Evolutionary conservation across 1,284 basidiomycete genomes (phyloP).

Genomic region (Polyporus tsugae): DNA sequence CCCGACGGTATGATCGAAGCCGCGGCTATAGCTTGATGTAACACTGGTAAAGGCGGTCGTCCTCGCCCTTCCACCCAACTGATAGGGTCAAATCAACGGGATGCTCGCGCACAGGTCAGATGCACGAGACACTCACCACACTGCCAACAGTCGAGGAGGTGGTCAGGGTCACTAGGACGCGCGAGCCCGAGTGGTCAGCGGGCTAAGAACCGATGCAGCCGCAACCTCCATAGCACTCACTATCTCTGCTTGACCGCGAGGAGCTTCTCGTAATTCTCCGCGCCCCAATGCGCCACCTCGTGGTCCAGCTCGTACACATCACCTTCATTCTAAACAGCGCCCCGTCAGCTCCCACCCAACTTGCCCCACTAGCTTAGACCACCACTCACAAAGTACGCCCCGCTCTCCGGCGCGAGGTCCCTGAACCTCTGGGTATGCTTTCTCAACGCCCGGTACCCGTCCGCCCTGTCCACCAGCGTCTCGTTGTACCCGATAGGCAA

Average conservation of each 20-base stretch:
- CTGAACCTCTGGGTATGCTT: conserved; percentile 50
- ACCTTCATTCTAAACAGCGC: conserved; percentile 56
- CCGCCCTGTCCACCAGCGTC: conserved; percentile 46
- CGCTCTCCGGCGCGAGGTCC: conserved; percentile 54
- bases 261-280: conserved; percentile 53
- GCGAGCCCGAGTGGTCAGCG: conserved; percentile 7
- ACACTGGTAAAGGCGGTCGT: conserved; percentile 35
- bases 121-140: conserved; percentile 52
- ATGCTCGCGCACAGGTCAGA: background rate
- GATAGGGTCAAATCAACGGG: background rate
- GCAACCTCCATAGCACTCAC: conserved; percentile 44
- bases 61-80: conserved; percentile 39
- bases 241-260: conserved; percentile 63
- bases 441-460: conserved; percentile 45
- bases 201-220: background rate
- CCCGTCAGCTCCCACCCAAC: conserved; percentile 4
- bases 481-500: conserved; percentile 50
- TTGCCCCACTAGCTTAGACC: background rate
- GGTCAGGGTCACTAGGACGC: conserved; percentile 55
- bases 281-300: conserved; percentile 61
- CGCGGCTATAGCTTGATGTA: conserved; percentile 28
- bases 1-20: background rate
- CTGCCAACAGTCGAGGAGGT: conserved; percentile 68
- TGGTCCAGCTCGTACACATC: conserved; percentile 64
- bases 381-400: conserved; percentile 56